phyloP scores from a whole-genome alignment of 441 rosid genomes.

The Aleurites moluccanus region DNA sequence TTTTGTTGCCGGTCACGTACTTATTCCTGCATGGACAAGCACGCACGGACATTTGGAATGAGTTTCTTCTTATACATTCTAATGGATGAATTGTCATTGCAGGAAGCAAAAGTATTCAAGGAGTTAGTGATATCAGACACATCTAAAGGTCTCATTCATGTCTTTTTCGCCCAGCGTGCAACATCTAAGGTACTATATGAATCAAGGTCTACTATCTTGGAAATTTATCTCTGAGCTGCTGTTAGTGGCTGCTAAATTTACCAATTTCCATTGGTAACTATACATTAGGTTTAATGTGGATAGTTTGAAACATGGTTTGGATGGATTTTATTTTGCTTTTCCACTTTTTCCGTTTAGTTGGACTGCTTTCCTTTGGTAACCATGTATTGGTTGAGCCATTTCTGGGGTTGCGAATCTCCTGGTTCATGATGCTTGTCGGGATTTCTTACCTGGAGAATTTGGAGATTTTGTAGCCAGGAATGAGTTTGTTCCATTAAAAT shows the following conservation, averaged over 20 bases:
- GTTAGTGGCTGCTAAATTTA: background rate
- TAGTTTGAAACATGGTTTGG: background rate
- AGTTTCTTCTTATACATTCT: conserved; percentile 17
- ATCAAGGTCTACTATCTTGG: conserved; percentile 13
- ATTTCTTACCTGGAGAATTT: background rate
- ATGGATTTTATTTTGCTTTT: background rate
- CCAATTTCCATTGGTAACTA: background rate
- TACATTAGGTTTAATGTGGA: background rate
- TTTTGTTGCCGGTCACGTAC: background rate
- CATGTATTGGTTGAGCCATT: background rate
- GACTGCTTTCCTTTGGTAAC: background rate
- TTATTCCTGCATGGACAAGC: background rate
- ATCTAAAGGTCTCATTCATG: conserved; percentile 81
- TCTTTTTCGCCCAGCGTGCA: conserved; percentile 79
- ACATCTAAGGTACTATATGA: conserved; percentile 66
- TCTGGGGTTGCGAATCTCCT: background rate
- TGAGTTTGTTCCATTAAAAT: background rate
- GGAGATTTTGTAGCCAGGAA: background rate
- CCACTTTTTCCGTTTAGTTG: background rate
- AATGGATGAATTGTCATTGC: conserved; percentile 32
- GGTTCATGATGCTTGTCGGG: background rate
- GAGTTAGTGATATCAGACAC: conserved; percentile 72
- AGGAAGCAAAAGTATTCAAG: conserved; percentile 86
- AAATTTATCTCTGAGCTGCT: background rate
- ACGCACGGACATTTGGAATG: conserved; percentile 6